Evolutionary conservation across 768 basidiomycete species (phyloP).

Genomic region (Hydnomerulius pinastri): DNA sequence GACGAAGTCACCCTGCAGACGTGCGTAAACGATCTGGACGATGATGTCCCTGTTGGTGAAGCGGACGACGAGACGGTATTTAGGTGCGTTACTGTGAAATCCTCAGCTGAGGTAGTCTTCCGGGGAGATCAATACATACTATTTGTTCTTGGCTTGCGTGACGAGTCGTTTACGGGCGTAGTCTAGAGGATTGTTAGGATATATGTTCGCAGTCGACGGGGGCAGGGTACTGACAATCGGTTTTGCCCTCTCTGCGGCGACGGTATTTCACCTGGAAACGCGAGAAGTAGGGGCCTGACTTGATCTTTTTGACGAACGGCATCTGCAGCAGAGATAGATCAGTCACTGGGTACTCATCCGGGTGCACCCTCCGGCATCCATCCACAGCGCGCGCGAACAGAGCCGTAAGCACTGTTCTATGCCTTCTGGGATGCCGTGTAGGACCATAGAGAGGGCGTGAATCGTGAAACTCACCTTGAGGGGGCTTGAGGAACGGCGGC

Average conservation of each 20-base stretch:
- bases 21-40: constrained; percentile 94
- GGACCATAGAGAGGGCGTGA: background rate
- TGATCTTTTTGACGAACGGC: constrained; percentile 98
- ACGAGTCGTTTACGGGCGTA: constrained; percentile 97
- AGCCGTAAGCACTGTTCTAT: background rate
- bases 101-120: constrained; percentile 8
- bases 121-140: constrained; percentile 49
- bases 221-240: constrained; percentile 72
- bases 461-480: constrained; percentile 41
- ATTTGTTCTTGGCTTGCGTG: constrained; percentile 99
- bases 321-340: constrained; percentile 44
- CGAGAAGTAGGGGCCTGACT: constrained; percentile 97
- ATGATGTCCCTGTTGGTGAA: constrained; percentile 98
- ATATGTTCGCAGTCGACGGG: background rate
- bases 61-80: constrained; percentile 98
- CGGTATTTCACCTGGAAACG: constrained; percentile 99
- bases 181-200: constrained; percentile 50
- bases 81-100: constrained; percentile 78
- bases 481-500: constrained; percentile 30
- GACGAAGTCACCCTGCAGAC: constrained; percentile 95
- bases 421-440: background rate
- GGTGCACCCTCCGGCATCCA: constrained; percentile 31
- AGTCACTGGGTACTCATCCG: constrained; percentile 31
- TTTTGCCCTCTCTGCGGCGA: constrained; percentile 96
- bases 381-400: constrained; percentile 10